phyloP scores from a whole-genome alignment of 176 grass and related monocot genomes.

The Musa schizocarpa region DNA sequence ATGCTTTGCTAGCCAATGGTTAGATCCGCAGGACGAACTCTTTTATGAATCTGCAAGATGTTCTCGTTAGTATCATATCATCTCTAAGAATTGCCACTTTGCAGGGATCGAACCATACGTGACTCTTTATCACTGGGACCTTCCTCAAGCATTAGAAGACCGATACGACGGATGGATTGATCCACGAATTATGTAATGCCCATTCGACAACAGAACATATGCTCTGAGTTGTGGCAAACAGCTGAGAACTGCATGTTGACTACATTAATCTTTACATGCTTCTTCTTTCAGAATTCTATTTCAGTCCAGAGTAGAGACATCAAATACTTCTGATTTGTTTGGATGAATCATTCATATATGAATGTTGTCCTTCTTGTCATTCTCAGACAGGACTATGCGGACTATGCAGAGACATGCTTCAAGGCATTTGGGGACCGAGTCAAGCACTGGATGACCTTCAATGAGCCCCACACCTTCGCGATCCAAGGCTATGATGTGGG shows the following conservation, averaged over 20 bases:
- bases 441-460: conserved; percentile 86
- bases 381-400: conserved; percentile 37
- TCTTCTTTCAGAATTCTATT: too few relatives aligned
- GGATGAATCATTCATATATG: background rate
- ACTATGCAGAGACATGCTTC: conserved; percentile 71
- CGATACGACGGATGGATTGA: conserved; percentile 68
- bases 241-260: too few relatives aligned
- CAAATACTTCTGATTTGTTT: background rate
- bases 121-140: conserved; percentile 96
- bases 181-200: conserved; percentile 12
- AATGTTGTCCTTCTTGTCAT: background rate
- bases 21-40: too few relatives aligned
- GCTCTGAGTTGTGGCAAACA: too few relatives aligned
- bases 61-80: background rate
- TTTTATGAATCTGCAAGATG: background rate
- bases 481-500: conserved; percentile 88
- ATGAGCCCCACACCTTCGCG: conserved; percentile 87
- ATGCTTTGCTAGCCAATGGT: conserved; percentile 86
- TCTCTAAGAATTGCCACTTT: background rate
- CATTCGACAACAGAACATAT: too few relatives aligned
- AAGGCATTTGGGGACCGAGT: conserved; percentile 77
- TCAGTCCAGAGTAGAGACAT: too few relatives aligned
- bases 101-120: conserved; percentile 81
- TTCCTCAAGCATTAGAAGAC: conserved; percentile 79
- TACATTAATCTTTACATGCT: too few relatives aligned